Conservation (phyloP, 116 monocot genomes). For the Dioscorea cayenensis region DNA sequence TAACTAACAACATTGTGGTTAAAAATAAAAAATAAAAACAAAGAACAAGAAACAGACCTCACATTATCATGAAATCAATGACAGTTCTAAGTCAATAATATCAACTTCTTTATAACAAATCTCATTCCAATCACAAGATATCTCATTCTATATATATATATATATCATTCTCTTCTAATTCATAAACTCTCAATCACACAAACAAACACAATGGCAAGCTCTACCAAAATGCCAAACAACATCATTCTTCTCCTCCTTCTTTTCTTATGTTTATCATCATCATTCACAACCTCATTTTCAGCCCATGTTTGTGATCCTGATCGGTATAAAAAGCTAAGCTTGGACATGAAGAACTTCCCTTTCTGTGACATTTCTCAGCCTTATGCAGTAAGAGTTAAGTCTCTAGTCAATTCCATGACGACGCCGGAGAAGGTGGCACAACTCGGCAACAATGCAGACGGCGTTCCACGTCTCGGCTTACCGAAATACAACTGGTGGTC, state of each 20-base stretch:
- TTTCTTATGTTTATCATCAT: background rate
- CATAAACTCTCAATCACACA: no score
- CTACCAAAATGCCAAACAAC: background rate
- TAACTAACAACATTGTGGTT: no score
- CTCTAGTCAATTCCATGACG: slow-evolving; percentile 47
- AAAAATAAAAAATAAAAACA: no score
- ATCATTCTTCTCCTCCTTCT: background rate
- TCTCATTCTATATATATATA: no score
- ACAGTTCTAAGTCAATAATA: no score
- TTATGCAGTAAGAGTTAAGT: slow-evolving; percentile 33
- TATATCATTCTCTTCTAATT: no score
- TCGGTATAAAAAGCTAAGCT: background rate
- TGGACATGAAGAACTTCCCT: background rate
- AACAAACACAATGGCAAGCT: no score
- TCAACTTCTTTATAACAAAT: no score
- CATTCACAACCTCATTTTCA: background rate
- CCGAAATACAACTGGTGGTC: slow-evolving; percentile 69
- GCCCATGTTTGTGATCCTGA: background rate
- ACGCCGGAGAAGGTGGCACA: slow-evolving; percentile 47
- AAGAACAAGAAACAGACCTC: no score
- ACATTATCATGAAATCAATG: no score
- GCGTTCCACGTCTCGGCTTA: slow-evolving; percentile 55
- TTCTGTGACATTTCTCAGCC: slow-evolving; percentile 29
- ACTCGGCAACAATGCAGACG: slow-evolving; percentile 61
- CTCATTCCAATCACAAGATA: no score